Conservation (phyloP, 805 yeast species). For the Nakazawaea molendinolei region DNA sequence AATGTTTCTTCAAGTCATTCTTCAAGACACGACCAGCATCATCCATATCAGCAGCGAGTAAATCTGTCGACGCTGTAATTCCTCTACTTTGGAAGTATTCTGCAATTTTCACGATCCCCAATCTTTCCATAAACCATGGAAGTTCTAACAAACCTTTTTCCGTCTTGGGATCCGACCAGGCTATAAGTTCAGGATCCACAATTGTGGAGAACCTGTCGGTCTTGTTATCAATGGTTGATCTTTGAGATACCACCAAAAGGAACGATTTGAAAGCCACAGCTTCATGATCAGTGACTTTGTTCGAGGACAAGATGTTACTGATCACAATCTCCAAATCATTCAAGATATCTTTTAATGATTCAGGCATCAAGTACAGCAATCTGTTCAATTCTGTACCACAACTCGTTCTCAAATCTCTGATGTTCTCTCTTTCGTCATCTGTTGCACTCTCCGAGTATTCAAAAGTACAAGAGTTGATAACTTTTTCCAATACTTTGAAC, state of each 20-base stretch:
- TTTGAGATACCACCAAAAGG: constrained; percentile 81
- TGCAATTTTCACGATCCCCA: constrained; percentile 92
- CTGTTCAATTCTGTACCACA: constrained; percentile 94
- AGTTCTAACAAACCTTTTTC: constrained; percentile 84
- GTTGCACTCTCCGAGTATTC: constrained; percentile 61
- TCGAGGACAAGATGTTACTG: constrained; percentile 56
- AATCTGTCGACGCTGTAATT: constrained; percentile 68
- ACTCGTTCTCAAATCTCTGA: constrained; percentile 81
- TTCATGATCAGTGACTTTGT: constrained; percentile 82
- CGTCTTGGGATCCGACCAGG: constrained; percentile 91
- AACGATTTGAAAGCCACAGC: constrained; percentile 91
- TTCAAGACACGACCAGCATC: constrained; percentile 77
- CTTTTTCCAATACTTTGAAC: constrained; percentile 80
- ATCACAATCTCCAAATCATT: constrained; percentile 80
- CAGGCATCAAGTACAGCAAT: constrained; percentile 93
- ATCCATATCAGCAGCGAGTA: constrained; percentile 80
- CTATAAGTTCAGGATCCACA: constrained; percentile 87
- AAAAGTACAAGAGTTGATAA: constrained; percentile 75
- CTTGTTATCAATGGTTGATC: constrained; percentile 69
- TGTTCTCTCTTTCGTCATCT: constrained; percentile 74
- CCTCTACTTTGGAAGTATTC: constrained; percentile 80
- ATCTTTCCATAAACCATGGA: constrained; percentile 97
- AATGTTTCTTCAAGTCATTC: constrained; percentile 74
- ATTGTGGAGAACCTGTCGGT: constrained; percentile 70
- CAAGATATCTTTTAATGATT: constrained; percentile 72